Conservation (phyloP, 176 grass and related monocot genomes). For the Cenchrus fungigraminus region DNA sequence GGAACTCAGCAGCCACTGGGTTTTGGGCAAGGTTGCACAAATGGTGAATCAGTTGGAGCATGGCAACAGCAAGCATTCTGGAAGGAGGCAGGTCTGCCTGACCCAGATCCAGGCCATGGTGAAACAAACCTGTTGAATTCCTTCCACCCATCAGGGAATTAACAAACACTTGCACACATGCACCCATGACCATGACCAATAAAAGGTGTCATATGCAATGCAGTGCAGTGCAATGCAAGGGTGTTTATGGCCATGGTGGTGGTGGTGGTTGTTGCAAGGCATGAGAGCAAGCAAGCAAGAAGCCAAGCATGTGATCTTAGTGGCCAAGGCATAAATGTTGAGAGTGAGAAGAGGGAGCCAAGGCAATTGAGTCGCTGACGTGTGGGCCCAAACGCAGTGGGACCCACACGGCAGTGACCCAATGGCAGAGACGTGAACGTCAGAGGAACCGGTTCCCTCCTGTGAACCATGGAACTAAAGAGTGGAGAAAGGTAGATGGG, state of each 20-base stretch:
- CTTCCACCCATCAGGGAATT: not conserved
- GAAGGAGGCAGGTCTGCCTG: conserved; percentile 34
- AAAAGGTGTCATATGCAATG: conserved; percentile 41
- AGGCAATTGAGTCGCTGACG: not conserved
- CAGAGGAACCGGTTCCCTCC: no score
- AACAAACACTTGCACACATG: conserved; percentile 7
- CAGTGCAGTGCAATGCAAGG: conserved; percentile 37
- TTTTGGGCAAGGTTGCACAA: conserved; percentile 31
- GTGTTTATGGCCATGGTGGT: conserved; percentile 36
- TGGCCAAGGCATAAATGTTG: conserved; percentile 50
- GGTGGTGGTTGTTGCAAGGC: conserved; percentile 40
- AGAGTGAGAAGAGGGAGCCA: conserved; percentile 2
- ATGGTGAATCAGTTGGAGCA: conserved; percentile 41
- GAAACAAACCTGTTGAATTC: conserved; percentile 13
- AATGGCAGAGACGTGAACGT: no score
- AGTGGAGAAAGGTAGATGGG: conserved; percentile 54
- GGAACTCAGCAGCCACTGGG: conserved; percentile 23
- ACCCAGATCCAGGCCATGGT: conserved; percentile 37
- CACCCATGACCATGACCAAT: conserved; percentile 36
- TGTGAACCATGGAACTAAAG: conserved; percentile 63
- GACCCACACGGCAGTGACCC: no score
- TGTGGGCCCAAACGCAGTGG: no score
- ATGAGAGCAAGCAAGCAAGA: not conserved
- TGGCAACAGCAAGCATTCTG: conserved; percentile 40
- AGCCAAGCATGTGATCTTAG: conserved; percentile 43